A percentile compares a stretch with the other conserved stretches of the same genome.
Conservation (phyloP, 306 rosid genomes). For the Medicago truncatula region MtrunA17r5.0-ANR NC_053048.1:36303001-36303500, state of each 20-base stretch:
- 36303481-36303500: conserved; percentile 41
- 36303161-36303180: no score
- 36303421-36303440: conserved; percentile 46
- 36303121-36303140: no score
- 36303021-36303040: no score
- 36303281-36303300: conserved; percentile 6
- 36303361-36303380: conserved; percentile 48
- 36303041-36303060: no score
- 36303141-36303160: no score
- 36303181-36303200: no score
- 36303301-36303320: not conserved
- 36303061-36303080: not conserved
- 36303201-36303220: no score
- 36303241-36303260: no score
- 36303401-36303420: conserved; percentile 36
- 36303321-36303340: not conserved
- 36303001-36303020: no score
- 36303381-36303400: conserved; percentile 41
- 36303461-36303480: conserved; percentile 38
- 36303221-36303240: no score
- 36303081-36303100: not conserved
- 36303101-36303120: not conserved
- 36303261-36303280: no score
- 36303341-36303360: conserved; percentile 43
- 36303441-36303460: conserved; percentile 48